Conservation (phyloP, 1,284 basidiomycete genomes). For the Gymnopus androsaceus region DNA sequence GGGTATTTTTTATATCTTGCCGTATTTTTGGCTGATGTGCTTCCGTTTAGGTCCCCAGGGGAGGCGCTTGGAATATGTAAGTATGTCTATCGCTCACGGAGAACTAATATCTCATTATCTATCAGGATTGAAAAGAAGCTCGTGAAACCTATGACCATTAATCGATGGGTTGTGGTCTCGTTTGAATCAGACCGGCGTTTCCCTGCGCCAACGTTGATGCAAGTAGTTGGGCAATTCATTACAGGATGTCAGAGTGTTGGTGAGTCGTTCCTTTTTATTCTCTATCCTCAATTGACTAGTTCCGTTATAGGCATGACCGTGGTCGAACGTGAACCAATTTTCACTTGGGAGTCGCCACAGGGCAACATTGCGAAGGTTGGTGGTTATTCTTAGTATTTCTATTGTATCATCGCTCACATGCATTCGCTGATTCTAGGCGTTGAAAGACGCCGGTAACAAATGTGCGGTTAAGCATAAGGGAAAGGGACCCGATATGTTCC, state of each 20-base stretch:
- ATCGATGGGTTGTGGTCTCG: conserved; percentile 12
- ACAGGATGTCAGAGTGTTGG: conserved; percentile 5
- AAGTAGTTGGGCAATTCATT: not conserved
- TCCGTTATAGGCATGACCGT: conserved; percentile 31
- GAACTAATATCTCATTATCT: conserved; percentile 28
- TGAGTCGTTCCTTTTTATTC: not conserved
- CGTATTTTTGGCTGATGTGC: not conserved
- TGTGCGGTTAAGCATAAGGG: conserved; percentile 12
- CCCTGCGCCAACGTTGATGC: not conserved
- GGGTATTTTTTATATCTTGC: not conserved
- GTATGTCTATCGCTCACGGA: conserved; percentile 29
- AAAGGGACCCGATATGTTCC: conserved; percentile 19
- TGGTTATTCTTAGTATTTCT: not conserved
- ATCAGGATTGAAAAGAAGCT: conserved; percentile 16
- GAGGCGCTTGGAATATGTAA: conserved; percentile 11
- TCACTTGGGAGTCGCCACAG: conserved; percentile 33
- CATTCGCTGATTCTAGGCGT: conserved; percentile 8
- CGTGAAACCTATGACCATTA: conserved; percentile 5
- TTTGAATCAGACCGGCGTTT: conserved; percentile 6
- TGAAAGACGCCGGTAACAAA: conserved; percentile 15
- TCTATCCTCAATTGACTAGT: not conserved
- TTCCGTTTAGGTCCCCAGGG: not conserved
- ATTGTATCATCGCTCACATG: not conserved
- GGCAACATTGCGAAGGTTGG: conserved; percentile 21
- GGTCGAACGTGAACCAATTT: conserved; percentile 26